Evolutionary conservation across 176 grass and related monocot genomes (phyloP).

Genomic region (Juncus effusus): DNA sequence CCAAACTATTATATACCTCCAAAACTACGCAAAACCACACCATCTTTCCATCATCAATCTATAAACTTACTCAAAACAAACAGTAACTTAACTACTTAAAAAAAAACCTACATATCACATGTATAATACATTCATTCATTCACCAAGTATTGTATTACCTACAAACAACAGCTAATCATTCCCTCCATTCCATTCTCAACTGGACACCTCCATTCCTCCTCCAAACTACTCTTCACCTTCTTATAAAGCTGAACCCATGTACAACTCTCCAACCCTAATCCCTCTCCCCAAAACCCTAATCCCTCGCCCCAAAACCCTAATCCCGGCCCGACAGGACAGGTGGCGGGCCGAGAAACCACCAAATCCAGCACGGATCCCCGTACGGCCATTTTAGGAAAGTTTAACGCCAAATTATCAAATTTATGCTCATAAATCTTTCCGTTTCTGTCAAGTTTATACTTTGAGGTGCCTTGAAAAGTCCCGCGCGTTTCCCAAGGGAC

Average conservation of each 20-base stretch:
- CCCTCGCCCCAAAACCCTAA: constrained; percentile 55
- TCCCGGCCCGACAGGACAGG: constrained; percentile 59
- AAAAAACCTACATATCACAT: too few species aligned
- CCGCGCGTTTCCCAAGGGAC: constrained; percentile 94
- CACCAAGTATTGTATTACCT: too few species aligned
- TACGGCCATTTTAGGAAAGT: constrained; percentile 61
- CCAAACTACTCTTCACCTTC: constrained; percentile 61
- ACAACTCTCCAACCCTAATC: constrained; percentile 37
- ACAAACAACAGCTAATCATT: constrained; percentile 67
- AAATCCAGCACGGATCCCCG: constrained; percentile 56
- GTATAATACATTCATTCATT: too few species aligned
- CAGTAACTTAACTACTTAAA: too few species aligned
- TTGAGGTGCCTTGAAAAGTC: constrained; percentile 77
- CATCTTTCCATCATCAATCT: too few species aligned
- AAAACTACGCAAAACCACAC: too few species aligned
- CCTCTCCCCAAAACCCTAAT: constrained; percentile 54
- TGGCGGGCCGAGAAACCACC: constrained; percentile 34
- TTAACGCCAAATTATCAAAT: constrained; percentile 87
- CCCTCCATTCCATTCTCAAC: constrained; percentile 41
- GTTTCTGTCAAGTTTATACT: constrained; percentile 76
- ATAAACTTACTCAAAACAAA: too few species aligned
- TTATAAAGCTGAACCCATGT: constrained; percentile 86
- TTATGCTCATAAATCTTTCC: constrained; percentile 99
- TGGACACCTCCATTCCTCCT: constrained; percentile 27
- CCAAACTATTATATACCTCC: too few species aligned